These are phyloP conservation scores for Nemania diffusa DNA, from an alignment of 2,329 filamentous ascomycete species.

Conservation along the genomic window DNA sequence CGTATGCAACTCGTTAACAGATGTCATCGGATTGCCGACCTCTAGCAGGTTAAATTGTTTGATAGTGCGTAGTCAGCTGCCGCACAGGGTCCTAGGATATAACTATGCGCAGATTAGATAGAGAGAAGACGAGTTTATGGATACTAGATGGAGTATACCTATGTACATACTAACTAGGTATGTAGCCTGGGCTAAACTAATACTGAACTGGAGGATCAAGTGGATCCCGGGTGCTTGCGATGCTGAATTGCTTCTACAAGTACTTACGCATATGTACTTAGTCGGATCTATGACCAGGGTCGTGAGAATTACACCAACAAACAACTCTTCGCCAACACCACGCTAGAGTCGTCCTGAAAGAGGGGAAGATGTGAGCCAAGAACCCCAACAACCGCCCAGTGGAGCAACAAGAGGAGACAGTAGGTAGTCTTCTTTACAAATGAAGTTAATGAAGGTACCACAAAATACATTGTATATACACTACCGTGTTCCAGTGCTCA, in stretches of 20 bases:
- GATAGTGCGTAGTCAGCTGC: background rate
- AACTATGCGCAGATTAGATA: background rate
- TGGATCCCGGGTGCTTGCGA: constrained; percentile 43
- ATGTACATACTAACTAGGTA: background rate
- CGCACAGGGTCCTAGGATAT: constrained; percentile 1
- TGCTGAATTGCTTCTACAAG: constrained; percentile 22
- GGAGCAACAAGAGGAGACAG: constrained; percentile 26
- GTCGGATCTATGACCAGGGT: constrained; percentile 40
- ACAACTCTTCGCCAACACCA: constrained; percentile 33
- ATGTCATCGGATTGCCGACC: too few relatives aligned
- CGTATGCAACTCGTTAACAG: background rate
- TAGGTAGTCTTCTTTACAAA: background rate
- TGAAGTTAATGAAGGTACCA: too few relatives aligned
- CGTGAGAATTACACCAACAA: constrained; percentile 46
- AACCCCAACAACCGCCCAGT: constrained; percentile 30
- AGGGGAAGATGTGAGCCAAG: constrained; percentile 46
- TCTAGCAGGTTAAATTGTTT: background rate
- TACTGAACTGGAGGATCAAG: constrained; percentile 27
- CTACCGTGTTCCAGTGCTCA: background rate
- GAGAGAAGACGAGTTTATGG: constrained; percentile 6
- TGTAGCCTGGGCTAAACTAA: constrained; percentile 9
- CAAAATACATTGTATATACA: background rate
- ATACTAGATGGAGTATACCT: too few relatives aligned
- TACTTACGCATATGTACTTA: background rate
- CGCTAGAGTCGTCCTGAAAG: constrained; percentile 41